Base-by-base conservation (phyloP, 192 early-diverging fungal genomes). In the Coemansia sp. region DNA sequence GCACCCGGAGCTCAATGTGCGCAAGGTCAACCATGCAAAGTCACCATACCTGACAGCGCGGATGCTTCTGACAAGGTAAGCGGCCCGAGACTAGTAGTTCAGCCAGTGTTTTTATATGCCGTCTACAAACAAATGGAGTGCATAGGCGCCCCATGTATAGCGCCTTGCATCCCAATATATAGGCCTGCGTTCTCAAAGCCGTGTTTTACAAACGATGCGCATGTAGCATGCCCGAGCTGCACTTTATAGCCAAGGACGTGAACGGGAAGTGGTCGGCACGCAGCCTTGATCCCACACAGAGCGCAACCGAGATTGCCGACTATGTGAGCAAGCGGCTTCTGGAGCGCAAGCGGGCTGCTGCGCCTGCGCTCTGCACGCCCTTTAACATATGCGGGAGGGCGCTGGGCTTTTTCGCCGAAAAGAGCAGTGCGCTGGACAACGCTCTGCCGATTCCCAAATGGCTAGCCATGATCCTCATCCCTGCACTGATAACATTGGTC, bases 1-100 rank as follows among this genome's bases (percentile, higher is more conserved):
- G 20, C 50, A 67, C 28, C 71, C 71, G 17, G 47, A 42, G 32
- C 22, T 74, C 37, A 40, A 59, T 15, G 11, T 74, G 33, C 24
- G 55, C 20, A 74, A 56, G 23, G 64, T 74, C 11, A 50, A 74
- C 55, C 46, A 58, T 51, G 51, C 48, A 46, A 17, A 38, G 19
- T 56, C 28, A 37, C 63, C 63, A n/a, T 74, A 74, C 46, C 19
- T 74, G 55, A 67, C 71, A 13, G 64, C 64, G 2, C 71, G 71
- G 14, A 17, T 74, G 45, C 38, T 74, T 14, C 47, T 74, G 25
- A 67, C 38, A 28, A 46, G 30, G 67, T 53, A 62, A 60, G 66
- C 25, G 13, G n/a, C n/a, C 22, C 11, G n/a, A 18, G 14, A n/a
- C n/a, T n/a, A n/a, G n/a, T n/a, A n/a, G n/a, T n/a, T n/a, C n/a